Percentiles rank a stretch among this genome's conserved stretches.
These are phyloP conservation scores for Alloascoidea hylecoeti DNA, from an alignment of 805 yeast genomes.

Conservation along the genomic window DNA sequence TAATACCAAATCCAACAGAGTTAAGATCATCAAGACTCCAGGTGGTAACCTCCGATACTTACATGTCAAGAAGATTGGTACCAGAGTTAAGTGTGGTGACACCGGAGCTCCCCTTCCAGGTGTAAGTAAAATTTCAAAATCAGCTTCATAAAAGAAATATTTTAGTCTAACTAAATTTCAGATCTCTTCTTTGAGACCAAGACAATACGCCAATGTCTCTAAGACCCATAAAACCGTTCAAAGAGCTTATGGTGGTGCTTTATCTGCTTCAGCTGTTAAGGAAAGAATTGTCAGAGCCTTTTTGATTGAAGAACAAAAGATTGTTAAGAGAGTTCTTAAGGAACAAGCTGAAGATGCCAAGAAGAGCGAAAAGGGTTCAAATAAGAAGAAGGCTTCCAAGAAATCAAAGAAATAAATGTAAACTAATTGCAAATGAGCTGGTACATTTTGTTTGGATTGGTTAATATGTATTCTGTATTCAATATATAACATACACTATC, in stretches of 20 bases:
- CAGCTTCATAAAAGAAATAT: neutral
- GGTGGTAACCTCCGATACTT: slow-evolving; percentile 98
- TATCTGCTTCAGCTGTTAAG: slow-evolving; percentile 93
- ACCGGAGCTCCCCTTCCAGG: slow-evolving; percentile 65
- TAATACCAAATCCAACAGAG: slow-evolving; percentile 99
- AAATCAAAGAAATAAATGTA: slow-evolving; percentile 15
- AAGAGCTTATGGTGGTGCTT: slow-evolving; percentile 99
- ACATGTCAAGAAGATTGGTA: slow-evolving; percentile 85
- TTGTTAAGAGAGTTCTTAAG: slow-evolving; percentile 98
- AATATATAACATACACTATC: no score
- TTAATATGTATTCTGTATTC: no score
- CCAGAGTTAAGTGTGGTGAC: slow-evolving; percentile 64
- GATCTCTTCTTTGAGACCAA: slow-evolving; percentile 93
- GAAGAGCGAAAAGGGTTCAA: slow-evolving; percentile 32
- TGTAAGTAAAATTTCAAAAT: slow-evolving; percentile 13
- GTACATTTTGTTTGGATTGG: no score
- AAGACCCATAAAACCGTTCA: slow-evolving; percentile 97
- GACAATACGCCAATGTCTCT: slow-evolving; percentile 90
- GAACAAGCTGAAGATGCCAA: slow-evolving; percentile 86
- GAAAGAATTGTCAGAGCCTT: slow-evolving; percentile 99
- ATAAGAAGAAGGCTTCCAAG: slow-evolving; percentile 10
- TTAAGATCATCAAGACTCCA: slow-evolving; percentile 99
- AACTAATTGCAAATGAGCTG: no score
- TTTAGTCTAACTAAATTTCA: neutral
- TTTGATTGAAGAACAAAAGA: slow-evolving; percentile 99